Evolutionary conservation across 495 filamentous ascomycete species (phyloP), one percentile per base, ranked within the genome.

Genomic region (Elaphomyces granulatus): DNA sequence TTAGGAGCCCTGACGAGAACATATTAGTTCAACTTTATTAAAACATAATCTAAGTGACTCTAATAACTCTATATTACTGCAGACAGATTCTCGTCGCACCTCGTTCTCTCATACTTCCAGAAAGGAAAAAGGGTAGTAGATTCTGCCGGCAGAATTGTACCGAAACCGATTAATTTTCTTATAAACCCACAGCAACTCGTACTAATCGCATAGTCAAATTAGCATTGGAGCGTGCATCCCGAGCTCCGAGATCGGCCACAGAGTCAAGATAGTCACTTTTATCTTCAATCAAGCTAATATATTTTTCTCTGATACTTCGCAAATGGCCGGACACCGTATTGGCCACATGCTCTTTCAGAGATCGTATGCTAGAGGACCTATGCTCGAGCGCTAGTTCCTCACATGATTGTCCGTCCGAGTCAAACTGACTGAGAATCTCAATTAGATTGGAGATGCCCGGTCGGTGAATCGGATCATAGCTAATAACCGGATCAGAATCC

Each of bases 401-500:
- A 15, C 70, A 69, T 21, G 59, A 56, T 20, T 53, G 58, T 17
- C 52, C 64, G 31, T 47, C 45, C 33, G 40, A 36, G 40, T 77
- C 70, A 38, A 84, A 72, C 44, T 83, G 74, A 28, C 74, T 71
- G 15, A 85, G 60, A 23, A 98, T 69, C 35, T 82, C 72, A 15
- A 98, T 56, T 12, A 98, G 62, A 55, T 96, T 98, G 14, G 87
- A 75, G 0, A 98, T 78, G 1, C 86, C 92, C 0, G 88, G 87
- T 26, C 90, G 69, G 0, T 43, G 45, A 1, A 45, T 48, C 0
- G 78, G 81, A 43, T 94, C 81, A 55, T 84, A 94, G 2, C 73
- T 74, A 31, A 94, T 70, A 2, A 45, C 55, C 8, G 64, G 50
- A 2, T 67, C 43, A 0, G 68, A 76, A 53, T 98, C 90, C 15